Percentiles rank a stretch among this genome's conserved stretches.
phyloP scores from a whole-genome alignment of 176 grass and related monocot genomes.

The Hordeum vulgare region MorexV3_pseudomolecules_assembly NC_058522.1:511841941-511842440 shows the following conservation, averaged over 20 bases:
- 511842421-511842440: slow-evolving; percentile 89
- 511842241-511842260: slow-evolving; percentile 66
- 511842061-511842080: neutral
- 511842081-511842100: slow-evolving; percentile 8
- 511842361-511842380: slow-evolving; percentile 74
- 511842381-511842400: slow-evolving; percentile 90
- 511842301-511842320: neutral
- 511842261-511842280: slow-evolving; percentile 3
- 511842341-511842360: slow-evolving; percentile 25
- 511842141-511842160: slow-evolving; percentile 98
- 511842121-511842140: slow-evolving; percentile 69
- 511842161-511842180: slow-evolving; percentile 86
- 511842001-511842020: neutral
- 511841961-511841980: neutral
- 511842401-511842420: slow-evolving; percentile 94
- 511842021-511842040: neutral
- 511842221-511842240: slow-evolving; percentile 89
- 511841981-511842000: too few species aligned
- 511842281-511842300: neutral
- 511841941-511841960: neutral
- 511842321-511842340: neutral
- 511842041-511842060: neutral
- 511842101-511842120: slow-evolving; percentile 97
- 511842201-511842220: slow-evolving; percentile 77
- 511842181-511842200: slow-evolving; percentile 95